Percentiles rank a stretch among this genome's conserved stretches.
Conservation (phyloP, 257 asterid genomes). For the Ligustrum vulgare region DNA sequence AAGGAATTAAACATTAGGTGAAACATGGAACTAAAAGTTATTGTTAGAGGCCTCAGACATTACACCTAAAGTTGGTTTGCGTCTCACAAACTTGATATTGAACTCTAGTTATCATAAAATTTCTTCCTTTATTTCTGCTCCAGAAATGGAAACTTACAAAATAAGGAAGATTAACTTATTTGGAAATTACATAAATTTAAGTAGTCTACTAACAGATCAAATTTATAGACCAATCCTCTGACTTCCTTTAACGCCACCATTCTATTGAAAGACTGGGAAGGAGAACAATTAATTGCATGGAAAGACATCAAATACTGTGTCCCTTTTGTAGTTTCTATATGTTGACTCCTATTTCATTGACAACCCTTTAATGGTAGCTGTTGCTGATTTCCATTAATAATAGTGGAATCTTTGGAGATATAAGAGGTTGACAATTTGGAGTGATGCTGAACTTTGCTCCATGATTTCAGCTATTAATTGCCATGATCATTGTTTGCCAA, state of each 20-base stretch:
- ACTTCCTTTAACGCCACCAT: background rate
- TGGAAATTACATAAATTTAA: background rate
- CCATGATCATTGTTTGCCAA: conserved; percentile 6
- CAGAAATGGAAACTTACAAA: background rate
- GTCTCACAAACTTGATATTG: no score
- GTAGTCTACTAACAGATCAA: no score
- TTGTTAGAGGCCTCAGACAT: background rate
- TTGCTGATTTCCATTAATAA: background rate
- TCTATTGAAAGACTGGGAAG: background rate
- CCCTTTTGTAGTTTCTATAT: background rate
- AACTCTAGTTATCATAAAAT: background rate
- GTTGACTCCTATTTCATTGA: background rate
- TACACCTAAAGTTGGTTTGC: background rate
- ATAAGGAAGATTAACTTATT: background rate
- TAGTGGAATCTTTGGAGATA: background rate
- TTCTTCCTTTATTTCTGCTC: background rate
- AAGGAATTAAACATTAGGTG: background rate
- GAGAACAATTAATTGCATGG: background rate
- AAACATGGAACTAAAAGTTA: background rate
- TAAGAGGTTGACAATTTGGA: background rate
- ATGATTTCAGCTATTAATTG: background rate
- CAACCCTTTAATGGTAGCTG: background rate
- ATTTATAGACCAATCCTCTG: background rate
- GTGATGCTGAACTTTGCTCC: background rate
- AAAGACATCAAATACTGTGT: no score